Evolutionary conservation across 345 rosid genomes (phyloP), one percentile per base, ranked within the genome.

Genomic region (Eucalyptus sp.): DNA sequence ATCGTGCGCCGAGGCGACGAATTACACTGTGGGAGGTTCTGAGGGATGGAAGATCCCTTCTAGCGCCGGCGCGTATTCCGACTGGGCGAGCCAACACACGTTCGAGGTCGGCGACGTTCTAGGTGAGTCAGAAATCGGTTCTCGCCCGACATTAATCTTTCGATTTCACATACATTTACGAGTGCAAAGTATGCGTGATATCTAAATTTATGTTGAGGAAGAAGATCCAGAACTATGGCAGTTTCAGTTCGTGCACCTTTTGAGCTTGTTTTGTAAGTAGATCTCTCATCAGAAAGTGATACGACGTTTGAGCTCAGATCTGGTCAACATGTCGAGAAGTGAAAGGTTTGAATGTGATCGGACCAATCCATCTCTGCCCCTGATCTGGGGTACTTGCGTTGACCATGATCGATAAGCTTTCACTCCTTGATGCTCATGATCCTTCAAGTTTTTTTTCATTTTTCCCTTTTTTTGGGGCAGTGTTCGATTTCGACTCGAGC

Each of bases 401-500:
- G 80, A 68, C 80, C 80, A 33, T 8, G 80, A 33, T 33, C 6
- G 37, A 66, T 66, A 66, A 66, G 43, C 79, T 51, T 66, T 66
- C 71, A n/a, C 71, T 64, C 11, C 33, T 33, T 17, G 44, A 18
- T 71, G 81, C 27, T 71, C 81, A 1, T 37, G 81, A 37, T 87
- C 44, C 29, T 54, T 29, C 52, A 22, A 4, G 1, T 5, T 2
- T 52, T 43, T 83, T 87, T 4, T 33, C 37, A 33, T 1, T 62
- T 44, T 84, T 88, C 4, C 22, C 15, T 5, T 20, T 71, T 18
- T 37, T 16, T 20, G 43, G 24, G 25, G 87, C 91, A 94, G 96
- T 90, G 33, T 94, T 94, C 83, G 86, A 83, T 54, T 95, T 91
- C 52, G 46, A 93, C 25, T 18, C 46, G 46, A 20, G 91, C 81